Evolutionary conservation across 176 grass and related monocot genomes (phyloP).

Genomic region (Thinopyrum elongatum): DNA sequence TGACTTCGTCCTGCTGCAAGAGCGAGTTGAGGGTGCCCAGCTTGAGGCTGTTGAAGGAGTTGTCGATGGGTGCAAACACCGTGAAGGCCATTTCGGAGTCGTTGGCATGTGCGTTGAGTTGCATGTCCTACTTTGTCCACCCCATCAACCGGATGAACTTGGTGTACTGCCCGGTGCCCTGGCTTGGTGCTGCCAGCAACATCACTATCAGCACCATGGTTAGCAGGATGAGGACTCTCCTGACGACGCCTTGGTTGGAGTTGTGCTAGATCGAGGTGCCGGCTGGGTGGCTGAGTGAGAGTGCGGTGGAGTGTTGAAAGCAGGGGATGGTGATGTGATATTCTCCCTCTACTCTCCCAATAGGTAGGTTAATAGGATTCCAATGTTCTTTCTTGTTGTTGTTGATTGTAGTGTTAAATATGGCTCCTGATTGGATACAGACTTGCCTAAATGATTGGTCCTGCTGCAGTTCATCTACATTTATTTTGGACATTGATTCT

Average conservation of each 20-base stretch:
- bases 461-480: too few relatives aligned
- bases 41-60: slow-evolving; percentile 67
- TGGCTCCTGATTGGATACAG: too few relatives aligned
- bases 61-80: slow-evolving; percentile 28
- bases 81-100: slow-evolving; percentile 10
- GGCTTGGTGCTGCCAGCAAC: slow-evolving; percentile 12
- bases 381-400: too few relatives aligned
- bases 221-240: not conserved
- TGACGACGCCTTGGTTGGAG: not conserved
- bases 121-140: slow-evolving; percentile 59
- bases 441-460: too few relatives aligned
- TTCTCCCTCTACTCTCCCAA: too few relatives aligned
- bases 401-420: too few relatives aligned
- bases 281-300: not conserved
- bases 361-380: too few relatives aligned
- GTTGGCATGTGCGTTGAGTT: slow-evolving; percentile 79
- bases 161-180: slow-evolving; percentile 42
- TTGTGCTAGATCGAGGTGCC: not conserved
- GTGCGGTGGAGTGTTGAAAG: too few relatives aligned
- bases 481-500: too few relatives aligned
- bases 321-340: too few relatives aligned
- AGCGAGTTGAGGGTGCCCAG: slow-evolving; percentile 64
- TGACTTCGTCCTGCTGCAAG: slow-evolving; percentile 61
- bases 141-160: slow-evolving; percentile 60
- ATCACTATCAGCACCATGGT: not conserved